Evolutionary conservation across 1,284 basidiomycete genomes (phyloP).

Genomic region (Moesziomyces aphidis): DNA sequence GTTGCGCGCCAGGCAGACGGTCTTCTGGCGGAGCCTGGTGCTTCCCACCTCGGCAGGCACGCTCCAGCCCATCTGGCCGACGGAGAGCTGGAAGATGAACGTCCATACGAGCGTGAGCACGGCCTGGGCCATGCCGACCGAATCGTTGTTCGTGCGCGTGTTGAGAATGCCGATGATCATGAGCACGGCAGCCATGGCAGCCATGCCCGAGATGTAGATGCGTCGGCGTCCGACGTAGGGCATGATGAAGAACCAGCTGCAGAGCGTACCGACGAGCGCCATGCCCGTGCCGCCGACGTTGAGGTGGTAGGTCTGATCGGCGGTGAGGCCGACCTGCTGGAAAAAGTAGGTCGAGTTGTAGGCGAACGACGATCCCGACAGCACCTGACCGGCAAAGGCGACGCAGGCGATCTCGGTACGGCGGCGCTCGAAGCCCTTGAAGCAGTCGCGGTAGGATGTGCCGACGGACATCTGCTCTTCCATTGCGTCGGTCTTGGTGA

Average conservation of each 20-base stretch:
- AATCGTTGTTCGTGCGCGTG: constrained; percentile 67
- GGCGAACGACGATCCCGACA: constrained; percentile 59
- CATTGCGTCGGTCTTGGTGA: constrained; percentile 68
- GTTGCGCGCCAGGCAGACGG: constrained; percentile 71
- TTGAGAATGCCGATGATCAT: constrained; percentile 67
- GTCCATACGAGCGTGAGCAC: constrained; percentile 68
- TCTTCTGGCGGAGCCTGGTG: constrained; percentile 71
- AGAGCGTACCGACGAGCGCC: constrained; percentile 67
- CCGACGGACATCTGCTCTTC: constrained; percentile 65
- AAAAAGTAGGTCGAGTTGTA: constrained; percentile 68
- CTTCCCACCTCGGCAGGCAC: constrained; percentile 68
- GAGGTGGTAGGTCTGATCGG: constrained; percentile 67
- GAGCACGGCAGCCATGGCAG: constrained; percentile 54
- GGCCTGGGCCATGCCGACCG: constrained; percentile 51
- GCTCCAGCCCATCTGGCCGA: too few relatives aligned
- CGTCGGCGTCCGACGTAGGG: constrained; percentile 68
- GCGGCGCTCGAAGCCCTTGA: constrained; percentile 68
- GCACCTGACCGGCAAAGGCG: constrained; percentile 64
- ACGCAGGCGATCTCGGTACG: constrained; percentile 69
- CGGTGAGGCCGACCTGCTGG: constrained; percentile 69
- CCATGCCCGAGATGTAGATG: constrained; percentile 70
- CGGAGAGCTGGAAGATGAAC: too few relatives aligned
- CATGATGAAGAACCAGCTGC: constrained; percentile 67
- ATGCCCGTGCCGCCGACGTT: constrained; percentile 67
- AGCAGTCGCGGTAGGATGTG: constrained; percentile 69